Evolutionary conservation across 1,284 basidiomycete genomes (phyloP).

Genomic region (Sporisorium graminicola): DNA sequence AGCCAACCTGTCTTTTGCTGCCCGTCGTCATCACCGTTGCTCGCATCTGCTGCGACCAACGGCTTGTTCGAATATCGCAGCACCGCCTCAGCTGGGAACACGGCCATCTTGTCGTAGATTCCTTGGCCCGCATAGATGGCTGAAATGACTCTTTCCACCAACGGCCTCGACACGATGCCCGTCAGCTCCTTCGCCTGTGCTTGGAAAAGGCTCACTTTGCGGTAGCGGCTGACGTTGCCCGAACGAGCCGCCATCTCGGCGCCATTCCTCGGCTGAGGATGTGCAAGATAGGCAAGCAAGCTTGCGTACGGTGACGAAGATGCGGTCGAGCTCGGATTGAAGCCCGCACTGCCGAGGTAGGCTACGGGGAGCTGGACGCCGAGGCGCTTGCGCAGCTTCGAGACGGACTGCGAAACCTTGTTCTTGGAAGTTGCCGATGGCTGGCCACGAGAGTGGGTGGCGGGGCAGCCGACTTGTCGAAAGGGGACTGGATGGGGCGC

Average conservation of each 20-base stretch:
- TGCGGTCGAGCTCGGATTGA: conserved; percentile 3
- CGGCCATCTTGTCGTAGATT: conserved; percentile 14
- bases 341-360: conserved; percentile 26
- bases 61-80: conserved; percentile 22
- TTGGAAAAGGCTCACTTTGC: conserved; percentile 37
- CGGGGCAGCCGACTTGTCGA: conserved; percentile 33
- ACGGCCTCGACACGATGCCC: conserved; percentile 37
- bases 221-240: conserved; percentile 20
- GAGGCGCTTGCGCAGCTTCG: conserved; percentile 32
- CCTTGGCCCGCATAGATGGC: conserved; percentile 31
- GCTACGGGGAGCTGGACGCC: conserved; percentile 41
- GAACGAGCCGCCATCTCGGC: conserved; percentile 28
- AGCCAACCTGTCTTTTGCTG: conserved; percentile 23
- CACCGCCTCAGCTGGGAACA: conserved; percentile 42
- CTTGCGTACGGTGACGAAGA: background rate
- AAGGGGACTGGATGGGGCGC: conserved; percentile 26
- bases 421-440: conserved; percentile 15
- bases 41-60: background rate
- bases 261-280: conserved; percentile 28
- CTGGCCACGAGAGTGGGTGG: conserved; percentile 26
- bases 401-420: conserved; percentile 25
- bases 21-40: background rate
- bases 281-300: conserved; percentile 21
- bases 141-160: conserved; percentile 35
- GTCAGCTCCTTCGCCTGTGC: conserved; percentile 42